Conservation (phyloP, 306 rosid species). For the Amphicarpaea edgeworthii region DNA sequence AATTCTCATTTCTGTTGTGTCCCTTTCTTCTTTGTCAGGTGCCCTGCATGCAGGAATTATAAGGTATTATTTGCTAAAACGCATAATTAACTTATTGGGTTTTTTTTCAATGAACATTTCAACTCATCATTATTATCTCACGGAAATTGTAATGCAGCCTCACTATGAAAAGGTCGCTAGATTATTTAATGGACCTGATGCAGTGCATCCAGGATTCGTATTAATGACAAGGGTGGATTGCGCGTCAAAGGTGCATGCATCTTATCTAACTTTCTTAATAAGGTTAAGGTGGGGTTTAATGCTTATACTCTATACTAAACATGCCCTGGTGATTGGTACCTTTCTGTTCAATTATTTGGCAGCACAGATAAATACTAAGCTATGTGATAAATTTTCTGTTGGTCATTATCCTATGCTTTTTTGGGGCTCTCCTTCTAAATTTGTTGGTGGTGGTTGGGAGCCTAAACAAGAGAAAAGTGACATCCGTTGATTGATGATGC, state of each 20-base stretch:
- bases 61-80: slow-evolving; percentile 66
- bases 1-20: slow-evolving; percentile 45
- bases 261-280: slow-evolving; percentile 24
- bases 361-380: slow-evolving; percentile 95
- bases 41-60: slow-evolving; percentile 97
- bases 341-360: slow-evolving; percentile 67
- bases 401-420: slow-evolving; percentile 94
- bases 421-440: slow-evolving; percentile 91
- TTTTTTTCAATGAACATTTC: slow-evolving; percentile 5
- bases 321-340: slow-evolving; percentile 53
- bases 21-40: slow-evolving; percentile 64
- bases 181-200: slow-evolving; percentile 95
- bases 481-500: slow-evolving; percentile 67
- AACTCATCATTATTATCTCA: slow-evolving; percentile 28
- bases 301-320: slow-evolving; percentile 33
- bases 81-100: neutral
- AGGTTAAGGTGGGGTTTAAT: neutral
- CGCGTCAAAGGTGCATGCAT: slow-evolving; percentile 73
- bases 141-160: slow-evolving; percentile 64
- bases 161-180: slow-evolving; percentile 95
- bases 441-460: slow-evolving; percentile 78
- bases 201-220: slow-evolving; percentile 91
- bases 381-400: slow-evolving; percentile 92
- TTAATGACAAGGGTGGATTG: slow-evolving; percentile 97
- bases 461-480: slow-evolving; percentile 78